Conservation (phyloP, 768 basidiomycete genomes). For the Lactarius trivialis region DNA sequence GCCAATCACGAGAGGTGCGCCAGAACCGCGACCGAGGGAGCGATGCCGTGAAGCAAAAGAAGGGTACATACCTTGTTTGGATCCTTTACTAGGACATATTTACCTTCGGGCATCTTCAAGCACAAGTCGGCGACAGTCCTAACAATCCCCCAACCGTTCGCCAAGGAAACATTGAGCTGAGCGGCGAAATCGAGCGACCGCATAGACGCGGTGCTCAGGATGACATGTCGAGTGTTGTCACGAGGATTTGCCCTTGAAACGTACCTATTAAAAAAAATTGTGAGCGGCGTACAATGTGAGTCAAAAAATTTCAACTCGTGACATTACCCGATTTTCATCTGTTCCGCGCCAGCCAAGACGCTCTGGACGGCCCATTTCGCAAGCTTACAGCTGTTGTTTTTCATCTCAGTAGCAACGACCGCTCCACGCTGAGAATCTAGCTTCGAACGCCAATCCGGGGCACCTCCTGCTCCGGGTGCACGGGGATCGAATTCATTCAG, state of each 20-base stretch:
- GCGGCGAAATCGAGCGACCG: slow-evolving; percentile 90
- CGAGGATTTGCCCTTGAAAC: slow-evolving; percentile 91
- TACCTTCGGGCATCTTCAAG: slow-evolving; percentile 96
- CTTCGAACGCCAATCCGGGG: slow-evolving; percentile 98
- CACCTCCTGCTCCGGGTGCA: slow-evolving; percentile 84
- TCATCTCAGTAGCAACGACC: slow-evolving; percentile 99
- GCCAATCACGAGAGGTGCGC: slow-evolving; percentile 1
- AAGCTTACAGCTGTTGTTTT: slow-evolving; percentile 97
- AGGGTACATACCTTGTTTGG: slow-evolving; percentile 78
- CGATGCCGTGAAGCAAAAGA: slow-evolving; percentile 5
- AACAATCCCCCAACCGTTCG: slow-evolving; percentile 99
- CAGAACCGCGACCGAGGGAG: slow-evolving; percentile 1
- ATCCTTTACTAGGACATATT: slow-evolving; percentile 95
- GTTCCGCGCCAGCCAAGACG: slow-evolving; percentile 88
- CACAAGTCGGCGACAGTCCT: slow-evolving; percentile 90
- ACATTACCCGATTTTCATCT: slow-evolving; percentile 93
- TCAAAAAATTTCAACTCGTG: background rate
- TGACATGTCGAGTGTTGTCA: slow-evolving; percentile 93
- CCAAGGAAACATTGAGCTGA: slow-evolving; percentile 90
- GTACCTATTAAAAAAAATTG: slow-evolving; percentile 48
- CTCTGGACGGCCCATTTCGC: slow-evolving; percentile 97
- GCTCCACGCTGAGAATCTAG: slow-evolving; percentile 94
- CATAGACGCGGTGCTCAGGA: slow-evolving; percentile 90
- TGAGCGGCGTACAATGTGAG: slow-evolving; percentile 9
- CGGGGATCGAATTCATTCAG: slow-evolving; percentile 96